phyloP scores from a whole-genome alignment of 2,329 filamentous ascomycete genomes.

The Xylariaceae sp. region DNA sequence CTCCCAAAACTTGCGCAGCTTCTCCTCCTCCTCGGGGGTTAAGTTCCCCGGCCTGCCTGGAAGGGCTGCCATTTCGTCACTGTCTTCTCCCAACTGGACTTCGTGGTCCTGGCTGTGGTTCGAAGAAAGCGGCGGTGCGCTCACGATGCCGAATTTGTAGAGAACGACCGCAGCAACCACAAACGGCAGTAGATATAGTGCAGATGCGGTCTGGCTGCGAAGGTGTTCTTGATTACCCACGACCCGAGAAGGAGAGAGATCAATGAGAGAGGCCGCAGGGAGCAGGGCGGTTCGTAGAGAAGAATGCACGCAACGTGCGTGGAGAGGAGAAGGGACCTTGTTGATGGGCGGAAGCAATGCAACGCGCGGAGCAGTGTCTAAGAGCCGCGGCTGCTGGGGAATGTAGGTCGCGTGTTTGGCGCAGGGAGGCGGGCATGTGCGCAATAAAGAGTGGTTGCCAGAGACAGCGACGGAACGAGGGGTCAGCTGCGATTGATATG shows the following conservation, averaged over 20 bases:
- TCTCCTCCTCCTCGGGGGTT: constrained; percentile 83
- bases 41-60: constrained; percentile 81
- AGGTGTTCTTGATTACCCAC: constrained; percentile 7
- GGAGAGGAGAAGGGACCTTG: background rate
- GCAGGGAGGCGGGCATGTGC: background rate
- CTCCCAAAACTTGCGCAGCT: constrained; percentile 83
- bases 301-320: background rate
- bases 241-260: background rate
- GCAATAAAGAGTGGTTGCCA: too few relatives aligned
- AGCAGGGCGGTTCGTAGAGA: background rate
- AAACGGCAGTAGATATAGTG: constrained; percentile 23
- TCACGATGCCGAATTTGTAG: constrained; percentile 14
- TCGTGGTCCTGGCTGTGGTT: constrained; percentile 7
- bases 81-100: constrained; percentile 3
- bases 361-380: constrained; percentile 1
- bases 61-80: constrained; percentile 33
- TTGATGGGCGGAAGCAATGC: constrained; percentile 4
- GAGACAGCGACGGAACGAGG: background rate
- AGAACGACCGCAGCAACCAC: constrained; percentile 19
- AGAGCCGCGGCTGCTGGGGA: constrained; percentile 2
- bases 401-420: constrained; percentile 6
- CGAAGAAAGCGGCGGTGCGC: background rate
- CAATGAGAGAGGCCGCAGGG: background rate
- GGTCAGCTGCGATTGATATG: background rate
- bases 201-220: constrained; percentile 16